Evolutionary conservation across 2,329 filamentous ascomycete genomes (phyloP).

Genomic region (Dactylellina parvicollis): DNA sequence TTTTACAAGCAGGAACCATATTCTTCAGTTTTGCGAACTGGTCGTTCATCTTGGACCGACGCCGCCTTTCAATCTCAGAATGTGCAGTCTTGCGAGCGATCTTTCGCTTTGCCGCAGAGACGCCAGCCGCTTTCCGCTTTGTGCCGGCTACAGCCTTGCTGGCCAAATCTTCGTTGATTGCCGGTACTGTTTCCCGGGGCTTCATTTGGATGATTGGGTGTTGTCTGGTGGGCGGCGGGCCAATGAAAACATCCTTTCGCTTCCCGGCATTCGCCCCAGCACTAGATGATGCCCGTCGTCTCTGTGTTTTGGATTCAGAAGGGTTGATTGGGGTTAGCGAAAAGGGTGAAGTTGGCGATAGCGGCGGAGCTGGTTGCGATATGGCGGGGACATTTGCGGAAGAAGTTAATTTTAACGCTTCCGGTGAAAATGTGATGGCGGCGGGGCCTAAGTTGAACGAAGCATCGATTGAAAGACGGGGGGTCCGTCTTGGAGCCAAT

Average conservation of each 20-base stretch:
- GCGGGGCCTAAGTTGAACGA: slow-evolving; percentile 66
- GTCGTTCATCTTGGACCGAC: slow-evolving; percentile 98
- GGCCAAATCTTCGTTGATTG: slow-evolving; percentile 57
- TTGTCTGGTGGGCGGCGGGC: slow-evolving; percentile 88
- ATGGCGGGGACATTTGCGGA: slow-evolving; percentile 59
- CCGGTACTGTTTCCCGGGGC: slow-evolving; percentile 65
- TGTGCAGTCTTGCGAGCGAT: slow-evolving; percentile 96
- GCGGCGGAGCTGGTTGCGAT: slow-evolving; percentile 31
- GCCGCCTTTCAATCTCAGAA: slow-evolving; percentile 87
- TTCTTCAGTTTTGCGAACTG: slow-evolving; percentile 92
- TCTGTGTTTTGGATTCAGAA: slow-evolving; percentile 40
- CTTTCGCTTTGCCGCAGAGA: slow-evolving; percentile 81
- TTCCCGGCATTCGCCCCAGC: slow-evolving; percentile 61
- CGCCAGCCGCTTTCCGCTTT: slow-evolving; percentile 56
- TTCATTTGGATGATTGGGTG: slow-evolving; percentile 99
- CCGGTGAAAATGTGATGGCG: slow-evolving; percentile 63
- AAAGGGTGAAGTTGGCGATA: slow-evolving; percentile 52
- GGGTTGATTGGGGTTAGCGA: slow-evolving; percentile 43
- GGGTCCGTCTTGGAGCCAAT: slow-evolving; percentile 76
- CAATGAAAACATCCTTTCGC: slow-evolving; percentile 78
- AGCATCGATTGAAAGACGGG: slow-evolving; percentile 71
- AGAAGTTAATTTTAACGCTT: slow-evolving; percentile 66
- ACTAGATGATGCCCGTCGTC: slow-evolving; percentile 57
- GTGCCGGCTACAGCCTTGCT: slow-evolving; percentile 54
- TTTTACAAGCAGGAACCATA: slow-evolving; percentile 95